A percentile compares a stretch with the other conserved stretches of the same genome.
These are phyloP conservation scores for Penicillium sp. DNA, from an alignment of 2,329 filamentous ascomycete species.

Conservation along the genomic window DNA sequence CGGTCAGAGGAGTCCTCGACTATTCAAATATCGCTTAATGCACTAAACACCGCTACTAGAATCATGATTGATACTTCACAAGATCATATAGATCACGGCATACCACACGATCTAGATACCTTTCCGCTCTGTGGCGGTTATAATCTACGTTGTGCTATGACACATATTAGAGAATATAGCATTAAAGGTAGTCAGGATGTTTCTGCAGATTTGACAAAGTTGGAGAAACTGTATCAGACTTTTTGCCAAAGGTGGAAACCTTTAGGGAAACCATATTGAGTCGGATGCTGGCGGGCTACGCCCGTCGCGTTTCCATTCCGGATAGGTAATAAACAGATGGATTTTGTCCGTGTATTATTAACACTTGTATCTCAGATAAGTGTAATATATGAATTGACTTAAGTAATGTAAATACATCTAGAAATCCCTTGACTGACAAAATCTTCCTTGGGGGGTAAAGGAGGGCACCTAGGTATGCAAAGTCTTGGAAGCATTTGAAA, in stretches of 20 bases:
- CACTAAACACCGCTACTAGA: neutral
- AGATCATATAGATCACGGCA: constrained; percentile 2
- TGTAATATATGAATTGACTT: no score
- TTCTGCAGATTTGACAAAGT: neutral
- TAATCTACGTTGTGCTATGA: constrained; percentile 1
- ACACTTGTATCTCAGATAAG: no score
- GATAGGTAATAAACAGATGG: no score
- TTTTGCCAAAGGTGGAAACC: neutral
- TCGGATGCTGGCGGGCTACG: no score
- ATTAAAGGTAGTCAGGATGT: neutral
- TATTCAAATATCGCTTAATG: neutral
- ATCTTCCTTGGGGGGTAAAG: no score
- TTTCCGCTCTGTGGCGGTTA: constrained; percentile 2
- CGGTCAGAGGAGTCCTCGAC: neutral
- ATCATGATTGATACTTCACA: constrained; percentile 4
- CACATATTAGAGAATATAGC: neutral
- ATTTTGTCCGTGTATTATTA: no score
- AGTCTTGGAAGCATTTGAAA: no score
- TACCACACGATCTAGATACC: neutral
- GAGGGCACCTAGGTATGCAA: no score
- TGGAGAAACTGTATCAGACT: neutral
- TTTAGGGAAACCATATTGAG: neutral
- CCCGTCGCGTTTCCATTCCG: no score
- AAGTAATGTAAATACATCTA: no score
- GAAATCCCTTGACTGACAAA: no score